These are phyloP conservation scores for Ascoidea tarda DNA, from an alignment of 805 yeast genomes.

Conservation along the genomic window DNA sequence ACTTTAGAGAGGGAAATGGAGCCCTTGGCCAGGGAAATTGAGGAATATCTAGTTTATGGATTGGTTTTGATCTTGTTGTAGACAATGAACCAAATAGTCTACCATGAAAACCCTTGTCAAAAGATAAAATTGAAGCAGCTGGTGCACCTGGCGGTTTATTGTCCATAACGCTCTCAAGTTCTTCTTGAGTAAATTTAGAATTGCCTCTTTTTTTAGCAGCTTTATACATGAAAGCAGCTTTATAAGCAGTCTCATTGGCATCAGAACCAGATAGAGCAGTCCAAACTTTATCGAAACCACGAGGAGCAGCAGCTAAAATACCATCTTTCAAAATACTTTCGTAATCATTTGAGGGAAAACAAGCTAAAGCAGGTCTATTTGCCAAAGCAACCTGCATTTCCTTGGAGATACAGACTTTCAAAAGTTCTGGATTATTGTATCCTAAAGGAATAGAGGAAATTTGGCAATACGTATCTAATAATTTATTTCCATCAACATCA, in stretches of 20 bases:
- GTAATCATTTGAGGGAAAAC: slow-evolving; percentile 59
- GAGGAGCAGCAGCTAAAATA: slow-evolving; percentile 57
- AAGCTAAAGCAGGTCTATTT: slow-evolving; percentile 77
- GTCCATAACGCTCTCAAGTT: slow-evolving; percentile 60
- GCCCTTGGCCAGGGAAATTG: slow-evolving; percentile 97
- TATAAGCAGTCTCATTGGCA: slow-evolving; percentile 81
- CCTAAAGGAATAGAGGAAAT: slow-evolving; percentile 79
- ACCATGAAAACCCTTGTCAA: slow-evolving; percentile 88
- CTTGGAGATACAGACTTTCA: slow-evolving; percentile 53
- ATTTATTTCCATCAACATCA: slow-evolving; percentile 67
- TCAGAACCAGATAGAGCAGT: slow-evolving; percentile 76
- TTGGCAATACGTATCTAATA: slow-evolving; percentile 69
- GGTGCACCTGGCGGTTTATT: slow-evolving; percentile 85
- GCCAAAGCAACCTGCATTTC: slow-evolving; percentile 61
- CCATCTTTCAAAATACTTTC: slow-evolving; percentile 31
- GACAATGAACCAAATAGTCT: slow-evolving; percentile 87
- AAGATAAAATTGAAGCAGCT: slow-evolving; percentile 71
- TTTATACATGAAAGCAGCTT: slow-evolving; percentile 78
- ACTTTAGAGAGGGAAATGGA: slow-evolving; percentile 72
- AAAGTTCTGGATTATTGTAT: slow-evolving; percentile 69
- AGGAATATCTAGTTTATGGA: slow-evolving; percentile 88
- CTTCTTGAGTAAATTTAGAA: slow-evolving; percentile 51
- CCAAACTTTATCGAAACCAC: slow-evolving; percentile 65
- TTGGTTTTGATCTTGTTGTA: slow-evolving; percentile 85
- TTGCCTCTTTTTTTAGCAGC: slow-evolving; percentile 55